Conservation (phyloP, 2,329 filamentous ascomycete genomes). For the Monilinia fructicola region DNA sequence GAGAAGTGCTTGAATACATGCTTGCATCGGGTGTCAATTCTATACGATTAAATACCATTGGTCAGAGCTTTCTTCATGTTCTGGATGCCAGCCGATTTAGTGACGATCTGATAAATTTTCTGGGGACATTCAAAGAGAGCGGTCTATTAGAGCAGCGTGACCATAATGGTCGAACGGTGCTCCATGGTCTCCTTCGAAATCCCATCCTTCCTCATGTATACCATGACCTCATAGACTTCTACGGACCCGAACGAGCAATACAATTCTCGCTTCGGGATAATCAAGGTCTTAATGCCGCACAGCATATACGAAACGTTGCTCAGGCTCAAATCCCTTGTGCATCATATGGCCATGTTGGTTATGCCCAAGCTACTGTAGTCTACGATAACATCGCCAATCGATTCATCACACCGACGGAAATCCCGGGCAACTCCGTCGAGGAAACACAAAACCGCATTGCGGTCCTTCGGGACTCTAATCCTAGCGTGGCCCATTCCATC, state of each 20-base stretch:
- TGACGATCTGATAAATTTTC: conserved; percentile 20
- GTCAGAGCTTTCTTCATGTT: conserved; percentile 23
- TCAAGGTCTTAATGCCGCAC: conserved; percentile 18
- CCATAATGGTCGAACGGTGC: conserved; percentile 20
- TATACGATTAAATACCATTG: background rate
- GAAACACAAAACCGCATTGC: conserved; percentile 15
- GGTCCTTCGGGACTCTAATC: conserved; percentile 4
- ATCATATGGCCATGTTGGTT: conserved; percentile 18
- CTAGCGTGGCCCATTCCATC: background rate
- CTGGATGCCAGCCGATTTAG: conserved; percentile 21
- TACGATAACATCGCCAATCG: conserved; percentile 21
- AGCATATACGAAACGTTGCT: conserved; percentile 17
- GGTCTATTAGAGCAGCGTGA: conserved; percentile 22
- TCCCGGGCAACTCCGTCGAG: background rate
- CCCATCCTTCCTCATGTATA: conserved; percentile 18
- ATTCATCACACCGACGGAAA: conserved; percentile 8
- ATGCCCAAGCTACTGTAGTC: conserved; percentile 15
- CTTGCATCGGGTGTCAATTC: conserved; percentile 12
- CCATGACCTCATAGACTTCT: conserved; percentile 17
- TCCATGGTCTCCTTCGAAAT: conserved; percentile 19
- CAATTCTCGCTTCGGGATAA: conserved; percentile 21
- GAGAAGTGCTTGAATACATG: conserved; percentile 17
- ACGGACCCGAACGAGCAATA: conserved; percentile 6
- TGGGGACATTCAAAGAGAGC: conserved; percentile 14
- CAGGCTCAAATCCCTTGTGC: conserved; percentile 18